Evolutionary conservation across 2,329 filamentous ascomycete species (phyloP), one percentile per base, ranked within the genome.

Genomic region (Sporothrix variecibatus): DNA sequence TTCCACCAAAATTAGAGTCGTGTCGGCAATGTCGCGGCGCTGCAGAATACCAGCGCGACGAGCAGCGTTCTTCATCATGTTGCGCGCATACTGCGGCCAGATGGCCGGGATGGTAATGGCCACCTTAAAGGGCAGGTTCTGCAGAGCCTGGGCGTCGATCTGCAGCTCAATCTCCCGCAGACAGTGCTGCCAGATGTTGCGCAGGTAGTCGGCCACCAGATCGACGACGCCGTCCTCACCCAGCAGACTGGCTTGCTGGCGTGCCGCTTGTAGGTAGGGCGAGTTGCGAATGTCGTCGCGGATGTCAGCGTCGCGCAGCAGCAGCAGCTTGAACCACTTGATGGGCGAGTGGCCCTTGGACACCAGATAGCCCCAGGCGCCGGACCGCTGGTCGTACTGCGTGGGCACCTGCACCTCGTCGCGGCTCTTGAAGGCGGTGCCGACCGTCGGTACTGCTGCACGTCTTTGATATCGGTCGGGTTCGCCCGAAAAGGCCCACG

Each of bases 101-200:
- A 86, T 86, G 0, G 85, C 85, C 0, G 85, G 85, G 0, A 87
- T 51, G 0, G 85, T 86, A 1, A 85, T 75, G 1, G 86, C 80
- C 2, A 86, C 76, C 15, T 83, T 79, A 12, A 85, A 79, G 0
- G 46, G 77, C 6, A 78, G 76, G 23, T 34, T 49, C 34, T 71
- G 69, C 28, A 76, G 68, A 2, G 2, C n/a, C 15, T 2, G 6
- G 28, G n/a, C 26, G 62, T 69, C 62, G 17, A 69, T n/a, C 64
- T 71, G 58, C 80, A 83, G 3, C 80, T 75, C 0, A 64, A 0
- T 79, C 76, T 28, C 74, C 67, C 11, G 69, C 73, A 12, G 68
- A 2, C 74, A 75, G 40, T 83, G 80, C 0, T 76, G 34, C 83
- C 83, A 85, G 0, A 86, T 38, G 1, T 76, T 72, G 0, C 76